A percentile compares a stretch with the other conserved stretches of the same genome.
Conservation (phyloP, 768 basidiomycete species). For the Russula sp. region DNA sequence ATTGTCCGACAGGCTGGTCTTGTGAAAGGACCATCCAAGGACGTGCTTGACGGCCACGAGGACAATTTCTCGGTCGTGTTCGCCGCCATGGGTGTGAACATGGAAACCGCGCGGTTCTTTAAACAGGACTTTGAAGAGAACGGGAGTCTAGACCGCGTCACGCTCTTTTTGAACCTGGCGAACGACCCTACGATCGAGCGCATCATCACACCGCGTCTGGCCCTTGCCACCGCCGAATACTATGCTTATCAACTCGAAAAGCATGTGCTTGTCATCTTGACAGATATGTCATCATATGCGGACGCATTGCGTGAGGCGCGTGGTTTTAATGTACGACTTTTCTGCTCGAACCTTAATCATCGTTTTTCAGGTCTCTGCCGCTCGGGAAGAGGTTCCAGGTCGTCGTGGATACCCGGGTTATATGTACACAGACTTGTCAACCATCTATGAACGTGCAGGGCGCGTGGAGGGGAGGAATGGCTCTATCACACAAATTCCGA, state of each 20-base stretch:
- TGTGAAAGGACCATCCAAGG: conserved; percentile 94
- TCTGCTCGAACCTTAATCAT: conserved; percentile 10
- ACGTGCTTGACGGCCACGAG: conserved; percentile 97
- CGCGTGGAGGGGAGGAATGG: conserved; percentile 97
- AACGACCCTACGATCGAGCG: conserved; percentile 99
- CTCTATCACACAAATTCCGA: conserved; percentile 99
- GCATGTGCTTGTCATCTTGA: conserved; percentile 97
- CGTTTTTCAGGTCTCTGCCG: conserved; percentile 76
- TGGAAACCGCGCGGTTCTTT: conserved; percentile 99
- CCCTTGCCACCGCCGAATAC: conserved; percentile 97
- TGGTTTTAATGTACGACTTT: conserved; percentile 27
- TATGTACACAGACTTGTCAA: conserved; percentile 99
- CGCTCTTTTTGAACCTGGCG: conserved; percentile 96
- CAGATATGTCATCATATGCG: conserved; percentile 98
- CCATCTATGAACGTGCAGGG: conserved; percentile 98
- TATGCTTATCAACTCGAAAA: conserved; percentile 99
- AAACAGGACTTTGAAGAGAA: conserved; percentile 99
- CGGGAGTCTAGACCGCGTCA: conserved; percentile 94
- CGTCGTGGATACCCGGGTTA: conserved; percentile 98
- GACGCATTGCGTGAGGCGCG: conserved; percentile 90
- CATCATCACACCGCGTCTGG: conserved; percentile 97
- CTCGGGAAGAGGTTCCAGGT: conserved; percentile 98
- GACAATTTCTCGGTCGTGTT: conserved; percentile 99
- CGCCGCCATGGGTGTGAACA: conserved; percentile 99
- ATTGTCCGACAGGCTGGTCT: conserved; percentile 99